Evolutionary conservation across 2,329 filamentous ascomycete species (phyloP).

Genomic region (Mycosphaerella arachidis): DNA sequence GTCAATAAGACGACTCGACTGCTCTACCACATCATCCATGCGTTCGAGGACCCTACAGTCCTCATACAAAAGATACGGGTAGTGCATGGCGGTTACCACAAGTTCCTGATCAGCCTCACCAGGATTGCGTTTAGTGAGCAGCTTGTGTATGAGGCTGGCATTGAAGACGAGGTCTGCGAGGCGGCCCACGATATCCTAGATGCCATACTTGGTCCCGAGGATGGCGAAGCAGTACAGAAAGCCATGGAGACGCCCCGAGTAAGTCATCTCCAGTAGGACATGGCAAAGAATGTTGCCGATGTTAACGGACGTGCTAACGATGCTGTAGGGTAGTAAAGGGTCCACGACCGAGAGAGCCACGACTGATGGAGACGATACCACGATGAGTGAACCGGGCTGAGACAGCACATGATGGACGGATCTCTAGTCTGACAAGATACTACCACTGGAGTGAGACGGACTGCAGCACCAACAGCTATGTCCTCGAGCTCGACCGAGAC

Average conservation of each 20-base stretch:
- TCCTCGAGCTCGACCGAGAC: background rate
- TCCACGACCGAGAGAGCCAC: conserved; percentile 11
- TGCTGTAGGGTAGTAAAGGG: conserved; percentile 9
- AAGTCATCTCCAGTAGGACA: background rate
- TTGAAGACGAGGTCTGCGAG: conserved; percentile 73
- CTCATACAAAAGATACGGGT: conserved; percentile 67
- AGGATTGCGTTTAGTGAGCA: conserved; percentile 83
- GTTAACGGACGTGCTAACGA: background rate
- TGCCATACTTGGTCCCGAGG: conserved; percentile 73
- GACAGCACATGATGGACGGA: too few species aligned
- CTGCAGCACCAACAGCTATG: background rate
- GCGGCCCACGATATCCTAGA: conserved; percentile 79
- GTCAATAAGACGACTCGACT: conserved; percentile 60
- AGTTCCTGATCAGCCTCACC: conserved; percentile 75
- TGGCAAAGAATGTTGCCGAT: too few species aligned
- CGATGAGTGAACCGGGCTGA: conserved; percentile 22
- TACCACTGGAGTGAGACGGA: background rate
- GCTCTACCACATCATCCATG: conserved; percentile 55
- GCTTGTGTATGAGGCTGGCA: conserved; percentile 68
- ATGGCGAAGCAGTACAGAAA: conserved; percentile 57
- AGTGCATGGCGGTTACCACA: conserved; percentile 69
- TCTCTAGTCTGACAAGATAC: background rate
- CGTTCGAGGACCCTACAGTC: conserved; percentile 56
- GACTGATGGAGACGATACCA: conserved; percentile 12
- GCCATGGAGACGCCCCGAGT: conserved; percentile 40